Evolutionary conservation across 177 flowering plant species (phyloP), one percentile per base, ranked within the genome.

Genomic region (Vitis hybrid): DNA sequence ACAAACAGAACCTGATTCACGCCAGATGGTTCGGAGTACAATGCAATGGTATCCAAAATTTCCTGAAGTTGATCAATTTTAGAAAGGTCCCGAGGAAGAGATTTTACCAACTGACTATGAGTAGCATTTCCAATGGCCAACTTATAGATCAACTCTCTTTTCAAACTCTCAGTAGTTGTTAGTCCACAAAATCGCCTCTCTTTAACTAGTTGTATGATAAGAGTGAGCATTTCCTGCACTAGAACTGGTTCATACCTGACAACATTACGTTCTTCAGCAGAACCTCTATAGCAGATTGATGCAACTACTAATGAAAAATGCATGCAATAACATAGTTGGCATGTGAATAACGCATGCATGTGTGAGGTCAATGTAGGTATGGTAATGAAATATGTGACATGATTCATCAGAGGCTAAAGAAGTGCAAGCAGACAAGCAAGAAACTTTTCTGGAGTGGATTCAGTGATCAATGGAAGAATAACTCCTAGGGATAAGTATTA

Each of bases 121-220:
- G 99, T 93, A 68, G 93, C 88, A 82, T 96, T 94, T 72, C 97
- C 97, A 73, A 82, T 78, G 1, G 93, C 86, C 60, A 96, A 83
- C 84, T 78, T 96, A 74, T 79, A 84, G 29, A 94, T 73, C 74
- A 96, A 80, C 77, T 96, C 98, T 69, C 98, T 85, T 73, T 77
- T 86, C 82, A 96, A 76, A 82, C 82, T 87, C 70, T 96, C 95
- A 73, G 86, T 82, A 4, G 78, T 74, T 15, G 82, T 87, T 39
- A 87, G 70, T 68, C 99, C 99, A 85, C 87, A 92, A 73, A 85
- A 92, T 48, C 91, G 85, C 65, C 99, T 84, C 76, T 96, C 99
- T 75, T 84, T 88, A 63, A 96, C 84, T 66, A 94, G 86, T 69
- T 94, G 98, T 69, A 94, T 88, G 52, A 96, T 82, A 57, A 94